Evolutionary conservation across 371 early-diverging fungal species (phyloP), one percentile per base, ranked within the genome.

Genomic region (Globomyces sp.): DNA sequence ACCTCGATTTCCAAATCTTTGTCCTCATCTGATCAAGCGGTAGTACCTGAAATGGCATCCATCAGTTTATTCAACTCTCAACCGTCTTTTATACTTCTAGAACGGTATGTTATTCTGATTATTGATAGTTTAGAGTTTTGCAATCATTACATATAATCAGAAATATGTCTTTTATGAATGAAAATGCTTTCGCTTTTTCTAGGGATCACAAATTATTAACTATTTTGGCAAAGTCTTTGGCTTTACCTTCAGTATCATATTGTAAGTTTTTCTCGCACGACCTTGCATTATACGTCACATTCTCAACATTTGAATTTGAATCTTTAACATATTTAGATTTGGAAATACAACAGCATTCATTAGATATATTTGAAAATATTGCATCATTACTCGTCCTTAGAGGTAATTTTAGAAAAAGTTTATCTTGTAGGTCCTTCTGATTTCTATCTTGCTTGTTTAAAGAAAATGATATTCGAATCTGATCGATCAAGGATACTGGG

Each of bases 91-190:
- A 53, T 58, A 6, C 58, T 68, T 8, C 71, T 86, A 68, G 93
- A 91, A 71, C 85, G 24, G 24, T 24, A 24, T 24, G 24, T 24
- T 24, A 24, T 24, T 24, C 24, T 24, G 24, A 24, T 24, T 0
- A 24, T 24, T 24, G 24, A 24, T 24, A 24, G 24, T 24, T 24
- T 24, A 24, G 90, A 3, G 84, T 87, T 3, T 77, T 91, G 9
- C 91, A 93, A 75, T 84, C 89, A 9, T 80, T 91, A 58, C 91
- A 90, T 48, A 84, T 93, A 57, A 61, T 90, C 4, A 85, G 90
- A 57, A 93, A 93, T 65, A 80, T 91, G 61, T 86, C 90, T 0
- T 87, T 89, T 70, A 67, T 87, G 58, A 86, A 87, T 9, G 78
- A 81, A 67, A 89, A 89, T 57, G 82, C 84, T 13, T 68, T 79